Evolutionary conservation across 805 yeast species (phyloP), one percentile per base, ranked within the genome.

Genomic region (Lachancea fermentati): DNA sequence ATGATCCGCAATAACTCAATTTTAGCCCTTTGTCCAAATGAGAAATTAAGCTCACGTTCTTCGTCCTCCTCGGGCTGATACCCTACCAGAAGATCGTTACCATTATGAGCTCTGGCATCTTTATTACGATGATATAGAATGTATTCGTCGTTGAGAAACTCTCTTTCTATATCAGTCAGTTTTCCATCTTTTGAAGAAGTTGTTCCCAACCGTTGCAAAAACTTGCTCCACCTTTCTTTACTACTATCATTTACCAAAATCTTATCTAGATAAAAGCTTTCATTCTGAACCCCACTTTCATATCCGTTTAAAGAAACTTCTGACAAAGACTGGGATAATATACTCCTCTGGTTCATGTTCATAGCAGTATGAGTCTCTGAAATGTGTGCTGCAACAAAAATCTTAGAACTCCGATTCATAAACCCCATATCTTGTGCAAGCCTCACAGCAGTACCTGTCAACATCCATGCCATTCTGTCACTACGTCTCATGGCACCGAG

Each of bases 391-490:
- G 95, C 95, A 41, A 88, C 65, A 54, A 83, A 85, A 4, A 88
- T 76, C 50, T 81, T 74, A 7, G 88, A 71, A 44, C 84, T 78
- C 14, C 77, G 74, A 32, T 84, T 85, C 67, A 86, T 76, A 51
- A 87, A 75, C 3, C 86, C 86, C 76, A 83, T 78, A 58, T 84
- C 93, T 57, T 86, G 95, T 3, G 95, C 93, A 31, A 89, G 64
- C 42, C 97, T 69, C 2, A 86, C 82, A 0, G 94, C 89, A 2
- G 85, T 78, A 2, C 97, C 96, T 35, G 86, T 79, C 45, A 87
- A 73, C 93, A 88, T 84, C 91, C 95, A 89, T 0, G 95, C 83
- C 88, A 87, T 84, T 30, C 95, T 71, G 58, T 86, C 89, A 46
- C 89, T 80, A 52, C 96, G 68, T 50, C 94, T 71, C 76, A 88